Base-by-base conservation (phyloP, 495 filamentous ascomycete species). In the Hypoxylon perforatum region DNA sequence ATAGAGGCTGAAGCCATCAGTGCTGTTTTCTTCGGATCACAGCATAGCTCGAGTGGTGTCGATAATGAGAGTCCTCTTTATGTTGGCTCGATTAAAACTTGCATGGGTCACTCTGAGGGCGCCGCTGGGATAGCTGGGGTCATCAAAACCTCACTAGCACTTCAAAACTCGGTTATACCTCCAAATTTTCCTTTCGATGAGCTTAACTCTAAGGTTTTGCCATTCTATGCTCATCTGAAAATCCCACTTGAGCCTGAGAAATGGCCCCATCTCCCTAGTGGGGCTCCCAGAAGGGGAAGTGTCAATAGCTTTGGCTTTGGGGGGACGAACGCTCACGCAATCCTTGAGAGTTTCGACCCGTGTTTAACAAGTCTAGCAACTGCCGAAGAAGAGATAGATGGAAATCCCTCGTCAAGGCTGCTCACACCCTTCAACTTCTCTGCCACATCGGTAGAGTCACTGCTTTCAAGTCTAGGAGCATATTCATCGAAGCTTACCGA, bases 1-100 rank as follows among this genome's bases (percentile, higher is more conserved):
- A 67, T 78, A 0, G 86, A 90, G 60, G 67, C 77, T 0, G 60
- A 61, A 5, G 84, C 85, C 4, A 63, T 84, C 44, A 61, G 48
- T 41, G 65, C 50, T 19, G 73, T 52, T 4, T 75, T 77, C 39
- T 58, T 65, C 33, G 48, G 41, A 6, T 14, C 8, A 28, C 18
- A 11, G 4, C 18, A 50, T 6, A 49, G 46, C 10, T 53, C 6
- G 10, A 28, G 21, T 0, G 21, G 19, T 22, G 18, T 9, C 6
- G 28, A 57, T 5, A 47, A 53, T 30, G 14, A 33, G 9, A n/a
- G n/a, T n/a, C n/a, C n/a, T n/a, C 39, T 76, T 9, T 63, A 55
- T 9, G 69, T 82, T 4, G 83, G 81, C 1, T 75, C 77, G n/a
- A 67, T 80, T 19, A 84, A 83, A 58, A 76, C 76, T 5, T 77